Evolutionary conservation across 2,329 filamentous ascomycete species (phyloP).

Genomic region (Pestalotiopsis sp.): DNA sequence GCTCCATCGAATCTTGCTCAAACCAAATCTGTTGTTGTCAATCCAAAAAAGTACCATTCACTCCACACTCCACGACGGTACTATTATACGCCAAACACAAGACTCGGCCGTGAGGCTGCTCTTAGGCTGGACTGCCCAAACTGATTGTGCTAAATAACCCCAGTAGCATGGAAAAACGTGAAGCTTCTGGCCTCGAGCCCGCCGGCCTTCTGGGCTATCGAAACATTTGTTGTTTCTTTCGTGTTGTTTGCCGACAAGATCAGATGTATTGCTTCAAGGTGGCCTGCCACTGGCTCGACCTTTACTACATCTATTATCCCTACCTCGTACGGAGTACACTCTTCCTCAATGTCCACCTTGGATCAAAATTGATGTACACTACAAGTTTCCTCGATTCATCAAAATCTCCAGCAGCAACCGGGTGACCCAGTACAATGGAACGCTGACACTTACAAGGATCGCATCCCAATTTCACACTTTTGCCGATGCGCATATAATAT

Average conservation of each 20-base stretch:
- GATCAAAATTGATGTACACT: background rate
- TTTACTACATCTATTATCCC: background rate
- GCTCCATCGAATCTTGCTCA: background rate
- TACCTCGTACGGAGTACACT: background rate
- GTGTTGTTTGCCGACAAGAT: slow-evolving; percentile 1
- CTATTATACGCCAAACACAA: background rate
- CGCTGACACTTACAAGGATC: background rate
- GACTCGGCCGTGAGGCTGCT: background rate
- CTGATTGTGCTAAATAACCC: background rate
- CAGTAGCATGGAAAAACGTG: background rate
- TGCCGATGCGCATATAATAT: background rate
- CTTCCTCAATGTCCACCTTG: background rate
- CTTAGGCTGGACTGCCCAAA: background rate
- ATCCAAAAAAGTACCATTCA: background rate
- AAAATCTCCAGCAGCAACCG: background rate
- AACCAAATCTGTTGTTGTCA: background rate
- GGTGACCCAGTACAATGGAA: slow-evolving; percentile 3
- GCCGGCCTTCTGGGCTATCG: background rate
- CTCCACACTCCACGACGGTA: background rate
- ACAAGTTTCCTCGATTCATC: background rate
- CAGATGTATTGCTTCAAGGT: background rate
- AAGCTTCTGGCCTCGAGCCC: background rate
- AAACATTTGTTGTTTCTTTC: background rate
- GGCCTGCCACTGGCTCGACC: background rate
- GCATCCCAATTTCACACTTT: background rate